phyloP scores from a whole-genome alignment of 1,284 basidiomycete genomes.

The Salmacisia buchloeana region DNA sequence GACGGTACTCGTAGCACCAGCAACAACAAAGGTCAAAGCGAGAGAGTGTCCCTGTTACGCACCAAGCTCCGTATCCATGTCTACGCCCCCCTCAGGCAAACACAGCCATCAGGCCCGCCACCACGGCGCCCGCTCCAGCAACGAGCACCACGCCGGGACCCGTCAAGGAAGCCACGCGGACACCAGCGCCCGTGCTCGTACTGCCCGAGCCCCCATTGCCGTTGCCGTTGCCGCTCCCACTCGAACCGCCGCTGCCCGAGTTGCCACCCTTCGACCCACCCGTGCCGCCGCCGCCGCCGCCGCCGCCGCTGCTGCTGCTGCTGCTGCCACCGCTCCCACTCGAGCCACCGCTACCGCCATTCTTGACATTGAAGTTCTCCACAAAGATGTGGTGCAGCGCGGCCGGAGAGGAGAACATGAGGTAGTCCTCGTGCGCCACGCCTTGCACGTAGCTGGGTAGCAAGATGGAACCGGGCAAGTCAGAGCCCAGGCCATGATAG shows the following conservation, averaged over 20 bases:
- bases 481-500: too few species aligned
- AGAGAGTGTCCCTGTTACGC: too few species aligned
- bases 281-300: too few species aligned
- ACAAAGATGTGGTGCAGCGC: constrained; percentile 6
- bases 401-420: constrained; percentile 3
- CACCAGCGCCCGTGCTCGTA: neutral
- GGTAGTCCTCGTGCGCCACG: constrained; percentile 26
- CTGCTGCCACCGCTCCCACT: neutral
- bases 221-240: neutral
- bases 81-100: too few species aligned
- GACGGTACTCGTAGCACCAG: too few species aligned
- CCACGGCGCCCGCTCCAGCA: neutral
- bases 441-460: constrained; percentile 30
- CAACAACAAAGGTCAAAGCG: too few species aligned
- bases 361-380: constrained; percentile 1
- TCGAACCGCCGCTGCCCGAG: neutral
- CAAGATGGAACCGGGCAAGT: constrained; percentile 28
- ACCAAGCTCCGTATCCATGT: too few species aligned
- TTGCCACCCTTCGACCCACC: too few species aligned
- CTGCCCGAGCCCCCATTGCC: too few species aligned
- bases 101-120: too few species aligned
- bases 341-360: neutral
- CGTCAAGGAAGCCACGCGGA: neutral
- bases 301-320: neutral
- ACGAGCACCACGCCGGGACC: neutral